These are phyloP conservation scores for Fusarium phyllophilum DNA, from an alignment of 2,329 filamentous ascomycete species.

Conservation along the genomic window DNA sequence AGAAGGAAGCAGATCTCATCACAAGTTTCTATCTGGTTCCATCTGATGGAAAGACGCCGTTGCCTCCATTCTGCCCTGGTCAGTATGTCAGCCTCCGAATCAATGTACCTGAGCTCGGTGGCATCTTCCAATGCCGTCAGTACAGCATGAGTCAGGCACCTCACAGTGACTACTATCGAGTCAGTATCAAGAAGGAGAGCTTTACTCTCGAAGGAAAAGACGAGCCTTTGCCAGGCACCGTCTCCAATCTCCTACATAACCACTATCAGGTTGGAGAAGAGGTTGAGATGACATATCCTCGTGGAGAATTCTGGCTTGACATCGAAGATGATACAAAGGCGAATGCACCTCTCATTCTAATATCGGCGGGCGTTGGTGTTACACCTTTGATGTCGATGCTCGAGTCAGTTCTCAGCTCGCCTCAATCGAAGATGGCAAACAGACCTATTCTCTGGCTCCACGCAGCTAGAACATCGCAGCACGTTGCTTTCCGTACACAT, in stretches of 20 bases:
- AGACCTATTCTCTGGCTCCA: not conserved
- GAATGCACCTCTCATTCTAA: not conserved
- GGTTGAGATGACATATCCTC: slow-evolving; percentile 1
- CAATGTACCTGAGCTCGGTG: slow-evolving; percentile 62
- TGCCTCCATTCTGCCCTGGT: slow-evolving; percentile 55
- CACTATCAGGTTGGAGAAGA: slow-evolving; percentile 4
- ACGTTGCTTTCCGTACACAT: not conserved
- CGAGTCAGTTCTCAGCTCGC: not conserved
- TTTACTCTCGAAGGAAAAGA: not conserved
- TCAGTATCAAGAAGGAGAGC: slow-evolving; percentile 66
- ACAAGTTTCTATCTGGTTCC: slow-evolving; percentile 74
- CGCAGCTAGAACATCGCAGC: not conserved
- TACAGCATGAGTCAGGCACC: slow-evolving; percentile 75
- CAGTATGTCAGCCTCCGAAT: slow-evolving; percentile 46
- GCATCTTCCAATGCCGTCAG: slow-evolving; percentile 70
- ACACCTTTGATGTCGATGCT: not conserved
- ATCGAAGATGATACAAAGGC: not conserved
- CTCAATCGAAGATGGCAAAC: not conserved
- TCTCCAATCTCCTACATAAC: slow-evolving; percentile 7
- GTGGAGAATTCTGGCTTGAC: slow-evolving; percentile 7
- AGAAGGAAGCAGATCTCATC: slow-evolving; percentile 71
- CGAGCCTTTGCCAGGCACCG: not conserved
- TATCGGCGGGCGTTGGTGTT: not conserved
- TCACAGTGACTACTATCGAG: slow-evolving; percentile 67
- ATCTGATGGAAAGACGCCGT: slow-evolving; percentile 59